Evolutionary conservation across 2,329 filamentous ascomycete genomes (phyloP), one percentile per base, ranked within the genome.

Genomic region (Blumeriella jaapii): DNA sequence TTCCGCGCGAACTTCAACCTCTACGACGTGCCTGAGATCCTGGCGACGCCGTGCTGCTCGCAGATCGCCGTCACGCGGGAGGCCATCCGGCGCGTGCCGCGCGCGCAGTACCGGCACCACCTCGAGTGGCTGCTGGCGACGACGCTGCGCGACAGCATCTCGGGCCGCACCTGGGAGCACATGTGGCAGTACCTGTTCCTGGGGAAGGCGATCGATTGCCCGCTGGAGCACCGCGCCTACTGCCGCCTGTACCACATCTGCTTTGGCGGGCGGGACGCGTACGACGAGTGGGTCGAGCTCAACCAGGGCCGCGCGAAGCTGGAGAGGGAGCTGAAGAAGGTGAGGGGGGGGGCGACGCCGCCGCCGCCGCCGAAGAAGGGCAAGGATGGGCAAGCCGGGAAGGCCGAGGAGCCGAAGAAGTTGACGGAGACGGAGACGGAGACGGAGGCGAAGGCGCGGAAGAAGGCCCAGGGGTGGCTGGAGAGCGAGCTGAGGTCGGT

Each of bases 91-190:
- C 50, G 55, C 22, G 61, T 69, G 17, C 61, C 69, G 2, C 55
- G 53, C 31, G 60, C 60, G 11, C 69, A 73, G 34, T 80, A 78
- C 43, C 47, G 68, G 17, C 62, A 63, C 29, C 70, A 69, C 51
- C 61, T 72, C 3, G 56, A 74, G 26, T 80, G 75, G 75, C 46
- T 78, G 26, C 50, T 74, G 6, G 59, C 65, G 5, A 73, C 73
- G 2, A 55, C 63, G 6, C 53, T 73, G 28, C 59, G 59, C 5
- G 71, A 77, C 47, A 61, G 61, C n/a, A 54, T 67, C 16, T 71
- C 65, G 12, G 74, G 74, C 3, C 59, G 74, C 17, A 65, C 77
- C 4, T 64, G 77, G 52, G 75, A 80, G 49, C 78, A 75, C 43
- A 59, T 74, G 30, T 80, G 75, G 74, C 75, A 80, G 29, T 51